These are phyloP conservation scores for Colletotrichum siamense DNA, from an alignment of 2,329 filamentous ascomycete genomes.

Conservation along the genomic window DNA sequence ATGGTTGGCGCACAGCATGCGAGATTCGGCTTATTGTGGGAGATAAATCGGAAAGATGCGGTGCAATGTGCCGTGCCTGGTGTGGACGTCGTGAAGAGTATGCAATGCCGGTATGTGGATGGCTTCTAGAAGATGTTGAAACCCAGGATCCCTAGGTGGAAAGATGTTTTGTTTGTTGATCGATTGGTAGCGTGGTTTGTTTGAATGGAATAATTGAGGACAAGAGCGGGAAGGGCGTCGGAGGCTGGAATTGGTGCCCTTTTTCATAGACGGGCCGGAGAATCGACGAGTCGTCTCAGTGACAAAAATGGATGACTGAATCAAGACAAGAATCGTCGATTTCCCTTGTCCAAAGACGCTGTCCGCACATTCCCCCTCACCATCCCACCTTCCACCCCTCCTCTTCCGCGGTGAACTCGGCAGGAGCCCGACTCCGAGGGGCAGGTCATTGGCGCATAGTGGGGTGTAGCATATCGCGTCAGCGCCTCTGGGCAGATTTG, in stretches of 20 bases:
- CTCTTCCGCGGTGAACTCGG: conserved; percentile 4
- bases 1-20: conserved; percentile 1
- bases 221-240: background rate
- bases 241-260: background rate
- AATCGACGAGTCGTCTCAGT: background rate
- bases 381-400: conserved; percentile 12
- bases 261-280: background rate
- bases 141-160: background rate
- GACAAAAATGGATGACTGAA: conserved; percentile 9
- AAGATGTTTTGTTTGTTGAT: background rate
- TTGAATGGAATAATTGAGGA: background rate
- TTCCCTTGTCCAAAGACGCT: background rate
- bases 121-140: background rate
- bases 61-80: background rate
- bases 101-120: background rate
- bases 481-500: conserved; percentile 2
- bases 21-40: background rate
- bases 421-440: conserved; percentile 6
- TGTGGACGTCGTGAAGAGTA: background rate
- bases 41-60: background rate
- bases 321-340: conserved; percentile 2
- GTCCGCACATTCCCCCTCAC: background rate
- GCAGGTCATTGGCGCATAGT: background rate
- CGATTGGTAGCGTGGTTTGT: background rate
- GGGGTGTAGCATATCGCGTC: conserved; percentile 7